Base-by-base conservation (phyloP, 2,329 filamentous ascomycete genomes). In the Dothideomycetes sp. region DNA sequence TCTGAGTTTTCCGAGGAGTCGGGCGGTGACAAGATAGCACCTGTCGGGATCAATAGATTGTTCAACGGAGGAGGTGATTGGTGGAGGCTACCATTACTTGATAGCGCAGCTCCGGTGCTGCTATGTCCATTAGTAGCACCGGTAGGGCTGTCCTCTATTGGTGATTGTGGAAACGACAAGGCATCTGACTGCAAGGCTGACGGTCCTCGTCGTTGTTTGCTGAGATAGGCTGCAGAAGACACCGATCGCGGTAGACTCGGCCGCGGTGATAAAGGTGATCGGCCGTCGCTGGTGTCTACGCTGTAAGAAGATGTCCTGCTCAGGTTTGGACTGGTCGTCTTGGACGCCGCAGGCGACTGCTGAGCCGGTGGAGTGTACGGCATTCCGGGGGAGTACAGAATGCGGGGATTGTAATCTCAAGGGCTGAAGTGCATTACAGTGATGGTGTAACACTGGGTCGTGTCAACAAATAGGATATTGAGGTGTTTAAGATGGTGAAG, bases 11-110 rank as follows among this genome's bases (percentile, higher is more conserved):
- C 73, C 5, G 75, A 73, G 24, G 88, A 94, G 53, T 95, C 89
- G 8, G 89, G 89, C 27, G 89, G 89, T 0, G 89, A 95, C 43
- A 94, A 84, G 50, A 94, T 77, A 47, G 85, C 87, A 45, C 85
- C 86, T 46, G 77, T 76, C 31, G 87, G 86, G 60, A 94, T 91
- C 47, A 75, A 66, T 44, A 77, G 73, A 63, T 85, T 78, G 47
- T 79, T 84, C 47, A 86, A 63, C 14, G 86, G 84, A n/a, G 84
- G 81, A 12, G 86, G 85, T 35, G 87, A 93, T 59, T 88, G 84
- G 52, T 84, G 77, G 46, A 93, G 66, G 62, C 77, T 84, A 58
- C 68, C 68, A 56, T 68, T 71, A 40, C 65, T 52, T 31, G 55
- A 52, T 40, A 59, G 32, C 34, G 35, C 33, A 37, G 32, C 33